phyloP scores from a whole-genome alignment of 805 yeast species.

The Pichia californica region DNA sequence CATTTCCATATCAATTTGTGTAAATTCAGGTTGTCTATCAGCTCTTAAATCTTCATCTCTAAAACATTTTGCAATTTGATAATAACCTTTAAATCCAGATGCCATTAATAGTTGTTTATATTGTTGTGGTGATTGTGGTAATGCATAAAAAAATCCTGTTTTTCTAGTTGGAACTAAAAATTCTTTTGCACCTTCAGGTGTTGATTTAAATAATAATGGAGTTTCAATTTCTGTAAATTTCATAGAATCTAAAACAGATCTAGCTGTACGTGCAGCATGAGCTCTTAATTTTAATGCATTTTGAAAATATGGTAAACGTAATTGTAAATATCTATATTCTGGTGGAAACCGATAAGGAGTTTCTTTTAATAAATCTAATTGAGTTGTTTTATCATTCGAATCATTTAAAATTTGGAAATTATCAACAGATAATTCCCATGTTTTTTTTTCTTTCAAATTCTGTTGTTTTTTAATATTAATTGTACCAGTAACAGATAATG shows the following conservation, averaged over 20 bases:
- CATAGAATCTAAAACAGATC: conserved; percentile 30
- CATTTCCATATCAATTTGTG: conserved; percentile 96
- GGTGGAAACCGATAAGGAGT: conserved; percentile 61
- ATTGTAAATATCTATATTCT: conserved; percentile 73
- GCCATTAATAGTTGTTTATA: conserved; percentile 94
- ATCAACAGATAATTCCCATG: conserved; percentile 54
- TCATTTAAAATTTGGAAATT: conserved; percentile 52
- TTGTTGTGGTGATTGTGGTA: conserved; percentile 98
- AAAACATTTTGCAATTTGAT: conserved; percentile 89
- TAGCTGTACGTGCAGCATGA: conserved; percentile 40
- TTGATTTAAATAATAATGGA: conserved; percentile 86
- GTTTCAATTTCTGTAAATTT: conserved; percentile 84
- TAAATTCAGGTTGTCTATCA: conserved; percentile 96
- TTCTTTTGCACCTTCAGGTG: conserved; percentile 98
- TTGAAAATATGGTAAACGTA: conserved; percentile 57
- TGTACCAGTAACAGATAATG: conserved; percentile 58
- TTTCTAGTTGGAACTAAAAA: conserved; percentile 87
- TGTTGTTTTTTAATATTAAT: conserved; percentile 32
- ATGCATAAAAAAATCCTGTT: conserved; percentile 61
- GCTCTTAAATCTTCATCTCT: conserved; percentile 93
- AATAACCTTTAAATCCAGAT: conserved; percentile 80
- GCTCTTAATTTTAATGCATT: conserved; percentile 51
- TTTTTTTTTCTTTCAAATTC: conserved; percentile 16
- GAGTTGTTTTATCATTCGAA: conserved; percentile 56
- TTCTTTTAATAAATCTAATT: conserved; percentile 54